phyloP scores from a whole-genome alignment of 768 basidiomycete species.

The Leccinum uliginosum region DNA sequence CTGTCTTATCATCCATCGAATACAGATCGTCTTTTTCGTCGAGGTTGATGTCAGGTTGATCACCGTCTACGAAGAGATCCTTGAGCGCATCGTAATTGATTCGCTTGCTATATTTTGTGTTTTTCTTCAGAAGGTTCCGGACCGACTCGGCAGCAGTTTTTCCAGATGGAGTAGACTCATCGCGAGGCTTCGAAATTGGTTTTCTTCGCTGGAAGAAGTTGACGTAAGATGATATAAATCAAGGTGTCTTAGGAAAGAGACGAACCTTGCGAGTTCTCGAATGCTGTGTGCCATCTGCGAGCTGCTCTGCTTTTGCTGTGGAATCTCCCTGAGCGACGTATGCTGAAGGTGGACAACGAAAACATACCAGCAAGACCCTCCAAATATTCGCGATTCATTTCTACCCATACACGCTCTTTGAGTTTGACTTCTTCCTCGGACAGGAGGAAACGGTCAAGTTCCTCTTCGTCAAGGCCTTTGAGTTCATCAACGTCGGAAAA shows the following conservation, averaged over 20 bases:
- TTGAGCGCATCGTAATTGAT: slow-evolving; percentile 93
- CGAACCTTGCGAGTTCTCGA: slow-evolving; percentile 78
- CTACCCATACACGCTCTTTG: slow-evolving; percentile 93
- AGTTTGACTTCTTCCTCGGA: slow-evolving; percentile 76
- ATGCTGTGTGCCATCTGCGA: slow-evolving; percentile 35
- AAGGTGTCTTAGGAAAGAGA: slow-evolving; percentile 36
- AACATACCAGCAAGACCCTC: slow-evolving; percentile 70
- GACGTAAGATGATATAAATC: slow-evolving; percentile 12
- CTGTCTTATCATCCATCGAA: slow-evolving; percentile 47
- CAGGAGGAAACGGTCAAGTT: slow-evolving; percentile 76
- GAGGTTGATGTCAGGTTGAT: slow-evolving; percentile 13
- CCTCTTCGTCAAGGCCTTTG: slow-evolving; percentile 82
- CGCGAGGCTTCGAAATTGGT: slow-evolving; percentile 59
- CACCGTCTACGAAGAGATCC: slow-evolving; percentile 59
- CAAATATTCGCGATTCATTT: slow-evolving; percentile 87
- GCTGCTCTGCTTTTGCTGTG: slow-evolving; percentile 66
- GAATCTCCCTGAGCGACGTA: slow-evolving; percentile 43
- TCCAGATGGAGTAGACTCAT: slow-evolving; percentile 55
- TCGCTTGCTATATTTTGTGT: slow-evolving; percentile 82
- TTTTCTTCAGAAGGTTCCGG: slow-evolving; percentile 68
- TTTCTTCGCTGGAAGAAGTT: slow-evolving; percentile 57
- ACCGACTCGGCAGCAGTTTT: slow-evolving; percentile 33
- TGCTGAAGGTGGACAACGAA: neutral
- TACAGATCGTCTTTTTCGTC: slow-evolving; percentile 51
- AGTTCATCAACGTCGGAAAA: slow-evolving; percentile 54